These are phyloP conservation scores for Cryptococcus sp. DNA, from an alignment of 1,284 basidiomycete species.

Conservation along the genomic window DNA sequence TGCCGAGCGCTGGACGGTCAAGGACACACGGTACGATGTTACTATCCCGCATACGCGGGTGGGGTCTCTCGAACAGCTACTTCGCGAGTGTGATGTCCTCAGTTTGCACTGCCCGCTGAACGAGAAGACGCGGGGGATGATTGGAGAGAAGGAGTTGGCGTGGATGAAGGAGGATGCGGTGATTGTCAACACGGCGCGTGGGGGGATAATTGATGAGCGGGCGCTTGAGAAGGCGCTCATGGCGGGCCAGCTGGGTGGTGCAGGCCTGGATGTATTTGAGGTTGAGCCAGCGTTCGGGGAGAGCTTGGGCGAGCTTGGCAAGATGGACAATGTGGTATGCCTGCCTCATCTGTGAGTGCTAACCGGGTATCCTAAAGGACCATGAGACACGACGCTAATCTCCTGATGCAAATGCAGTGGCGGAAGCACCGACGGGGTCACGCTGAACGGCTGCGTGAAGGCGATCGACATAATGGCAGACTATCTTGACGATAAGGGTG, in stretches of 20 bases:
- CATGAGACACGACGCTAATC: neutral
- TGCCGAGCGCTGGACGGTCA: slow-evolving; percentile 33
- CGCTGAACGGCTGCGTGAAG: slow-evolving; percentile 30
- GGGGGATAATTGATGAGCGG: slow-evolving; percentile 52
- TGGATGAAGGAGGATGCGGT: slow-evolving; percentile 48
- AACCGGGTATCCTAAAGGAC: neutral
- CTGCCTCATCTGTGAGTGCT: slow-evolving; percentile 42
- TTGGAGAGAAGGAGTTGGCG: slow-evolving; percentile 45
- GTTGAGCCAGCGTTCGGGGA: slow-evolving; percentile 41
- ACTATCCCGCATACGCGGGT: slow-evolving; percentile 54
- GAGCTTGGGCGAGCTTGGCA: slow-evolving; percentile 32
- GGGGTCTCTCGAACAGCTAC: slow-evolving; percentile 46
- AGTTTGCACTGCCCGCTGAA: slow-evolving; percentile 54
- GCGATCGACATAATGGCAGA: slow-evolving; percentile 41
- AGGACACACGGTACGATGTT: slow-evolving; percentile 16
- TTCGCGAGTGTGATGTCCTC: slow-evolving; percentile 50
- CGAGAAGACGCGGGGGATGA: slow-evolving; percentile 47
- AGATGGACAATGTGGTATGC: slow-evolving; percentile 35
- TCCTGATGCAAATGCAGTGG: slow-evolving; percentile 19
- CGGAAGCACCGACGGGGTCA: slow-evolving; percentile 34
- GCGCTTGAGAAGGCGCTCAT: slow-evolving; percentile 52
- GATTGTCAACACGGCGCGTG: slow-evolving; percentile 54
- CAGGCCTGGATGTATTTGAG: slow-evolving; percentile 55
- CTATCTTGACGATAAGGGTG: slow-evolving; percentile 37
- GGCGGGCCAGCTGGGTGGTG: slow-evolving; percentile 50